Evolutionary conservation across 768 basidiomycete species (phyloP).

Genomic region (Pluteus cervinus): DNA sequence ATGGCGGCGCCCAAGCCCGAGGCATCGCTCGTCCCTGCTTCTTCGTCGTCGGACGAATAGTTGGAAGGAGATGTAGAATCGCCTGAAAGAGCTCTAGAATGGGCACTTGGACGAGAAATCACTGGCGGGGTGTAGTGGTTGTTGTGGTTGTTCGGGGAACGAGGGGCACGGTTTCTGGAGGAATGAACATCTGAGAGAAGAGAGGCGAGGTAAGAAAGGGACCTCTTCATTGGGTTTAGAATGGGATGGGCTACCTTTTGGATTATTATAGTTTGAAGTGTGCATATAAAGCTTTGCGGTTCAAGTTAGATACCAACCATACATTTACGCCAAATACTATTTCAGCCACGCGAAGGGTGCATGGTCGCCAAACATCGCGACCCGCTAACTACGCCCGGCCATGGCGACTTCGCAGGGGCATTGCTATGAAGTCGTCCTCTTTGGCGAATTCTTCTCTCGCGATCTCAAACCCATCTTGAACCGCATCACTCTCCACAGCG

Average conservation of each 20-base stretch:
- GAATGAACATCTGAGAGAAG: constrained; percentile 11
- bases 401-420: constrained; percentile 21
- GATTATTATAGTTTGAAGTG: not conserved
- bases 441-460: constrained; percentile 73
- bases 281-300: not conserved
- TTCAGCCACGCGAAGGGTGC: no score
- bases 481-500: constrained; percentile 75
- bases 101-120: constrained; percentile 6
- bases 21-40: no score
- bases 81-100: constrained; percentile 8
- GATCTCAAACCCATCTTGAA: constrained; percentile 76
- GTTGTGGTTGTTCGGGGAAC: constrained; percentile 7
- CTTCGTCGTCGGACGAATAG: constrained; percentile 46
- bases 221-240: constrained; percentile 21
- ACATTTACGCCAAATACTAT: no score
- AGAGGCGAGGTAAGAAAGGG: constrained; percentile 20
- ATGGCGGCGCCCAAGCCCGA: not conserved
- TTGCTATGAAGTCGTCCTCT: constrained; percentile 76
- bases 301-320: not conserved
- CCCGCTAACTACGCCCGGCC: not conserved
- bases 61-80: constrained; percentile 42
- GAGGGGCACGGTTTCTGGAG: constrained; percentile 6
- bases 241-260: constrained; percentile 12
- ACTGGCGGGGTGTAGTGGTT: constrained; percentile 6
- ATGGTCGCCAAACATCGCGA: not conserved